These are phyloP conservation scores for Datura wrightii DNA, from an alignment of 257 asterid genomes.

Conservation along the genomic window DNA sequence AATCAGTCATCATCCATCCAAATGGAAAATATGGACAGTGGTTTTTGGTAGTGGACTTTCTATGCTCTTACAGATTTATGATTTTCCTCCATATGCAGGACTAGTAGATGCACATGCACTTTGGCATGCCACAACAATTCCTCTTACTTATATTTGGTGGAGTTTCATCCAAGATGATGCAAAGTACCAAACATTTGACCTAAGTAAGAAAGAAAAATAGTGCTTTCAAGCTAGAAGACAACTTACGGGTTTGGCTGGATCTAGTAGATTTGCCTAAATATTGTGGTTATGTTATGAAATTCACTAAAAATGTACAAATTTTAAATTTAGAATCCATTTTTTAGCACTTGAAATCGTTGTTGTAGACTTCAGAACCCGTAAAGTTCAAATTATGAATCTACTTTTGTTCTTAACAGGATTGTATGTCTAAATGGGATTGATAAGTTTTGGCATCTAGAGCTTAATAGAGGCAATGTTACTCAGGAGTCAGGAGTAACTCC, in stretches of 20 bases:
- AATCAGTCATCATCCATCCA: slow-evolving; percentile 64
- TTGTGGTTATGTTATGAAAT: background rate
- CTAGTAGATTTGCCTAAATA: background rate
- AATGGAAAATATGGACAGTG: slow-evolving; percentile 67
- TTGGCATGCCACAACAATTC: slow-evolving; percentile 78
- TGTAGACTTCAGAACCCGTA: background rate
- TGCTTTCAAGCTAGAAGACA: background rate
- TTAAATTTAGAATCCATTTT: background rate
- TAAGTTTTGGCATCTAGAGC: background rate
- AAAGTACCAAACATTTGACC: slow-evolving; percentile 59
- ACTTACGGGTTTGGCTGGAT: background rate
- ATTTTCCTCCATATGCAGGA: slow-evolving; percentile 73
- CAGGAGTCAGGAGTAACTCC: background rate
- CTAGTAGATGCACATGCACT: slow-evolving; percentile 79
- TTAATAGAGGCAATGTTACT: background rate
- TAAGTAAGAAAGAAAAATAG: slow-evolving; percentile 63
- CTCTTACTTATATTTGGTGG: slow-evolving; percentile 78
- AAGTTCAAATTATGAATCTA: background rate
- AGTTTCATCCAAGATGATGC: slow-evolving; percentile 78
- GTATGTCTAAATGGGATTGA: background rate
- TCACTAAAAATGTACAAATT: background rate
- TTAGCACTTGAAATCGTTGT: background rate
- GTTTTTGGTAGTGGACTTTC: slow-evolving; percentile 65
- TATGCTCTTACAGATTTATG: slow-evolving; percentile 69
- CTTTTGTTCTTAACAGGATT: background rate